Evolutionary conservation across 169 alveolate genomes (phyloP).

Genomic region (Plasmodium chabaudi): DNA sequence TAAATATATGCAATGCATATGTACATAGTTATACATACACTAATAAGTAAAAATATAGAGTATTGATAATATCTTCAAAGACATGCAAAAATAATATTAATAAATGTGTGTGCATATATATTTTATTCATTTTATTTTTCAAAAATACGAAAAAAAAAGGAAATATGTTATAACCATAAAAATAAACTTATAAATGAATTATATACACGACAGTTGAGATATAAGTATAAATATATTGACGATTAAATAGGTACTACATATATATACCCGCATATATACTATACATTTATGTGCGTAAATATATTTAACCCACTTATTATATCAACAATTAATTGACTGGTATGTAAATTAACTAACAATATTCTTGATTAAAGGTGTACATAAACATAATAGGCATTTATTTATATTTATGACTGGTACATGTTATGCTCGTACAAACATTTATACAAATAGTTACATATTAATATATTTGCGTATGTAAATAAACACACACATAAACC

Average conservation of each 20-base stretch:
- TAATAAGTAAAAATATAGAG: too few species aligned
- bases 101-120: conserved; percentile 6
- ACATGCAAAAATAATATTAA: conserved; percentile 3
- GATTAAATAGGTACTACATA: too few species aligned
- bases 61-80: conserved; percentile 22
- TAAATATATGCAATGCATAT: background rate
- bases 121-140: conserved; percentile 24
- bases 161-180: background rate
- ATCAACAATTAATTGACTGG: too few species aligned
- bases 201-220: background rate
- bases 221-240: background rate
- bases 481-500: conserved; percentile 2
- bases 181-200: background rate
- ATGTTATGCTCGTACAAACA: background rate
- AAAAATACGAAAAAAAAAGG: conserved; percentile 22
- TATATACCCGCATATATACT: background rate
- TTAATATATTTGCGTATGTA: background rate
- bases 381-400: too few species aligned
- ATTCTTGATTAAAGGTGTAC: too few species aligned
- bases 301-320: background rate
- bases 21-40: too few species aligned
- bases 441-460: background rate
- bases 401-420: background rate
- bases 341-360: too few species aligned
- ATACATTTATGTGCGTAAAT: background rate